Evolutionary conservation across 805 yeast genomes (phyloP).

Genomic region (Cephaloascus fragrans): DNA sequence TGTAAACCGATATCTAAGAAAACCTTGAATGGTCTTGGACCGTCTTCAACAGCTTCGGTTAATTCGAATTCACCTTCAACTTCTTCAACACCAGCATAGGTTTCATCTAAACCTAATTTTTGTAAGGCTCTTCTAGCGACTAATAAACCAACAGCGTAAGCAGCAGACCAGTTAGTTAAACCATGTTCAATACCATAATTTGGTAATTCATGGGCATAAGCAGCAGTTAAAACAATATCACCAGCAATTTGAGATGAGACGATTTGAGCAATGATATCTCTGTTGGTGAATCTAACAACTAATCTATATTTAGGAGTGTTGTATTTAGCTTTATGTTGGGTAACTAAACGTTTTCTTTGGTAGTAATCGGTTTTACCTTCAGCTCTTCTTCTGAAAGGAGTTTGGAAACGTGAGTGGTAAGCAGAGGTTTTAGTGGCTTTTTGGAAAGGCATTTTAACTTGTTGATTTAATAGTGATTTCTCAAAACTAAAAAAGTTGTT

Average conservation of each 20-base stretch:
- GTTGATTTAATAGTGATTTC: constrained; percentile 2
- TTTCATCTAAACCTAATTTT: constrained; percentile 97
- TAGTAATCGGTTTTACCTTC: constrained; percentile 99
- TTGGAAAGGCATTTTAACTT: constrained; percentile 63
- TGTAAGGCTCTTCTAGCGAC: constrained; percentile 98
- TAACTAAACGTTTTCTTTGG: constrained; percentile 98
- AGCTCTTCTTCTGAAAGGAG: constrained; percentile 99
- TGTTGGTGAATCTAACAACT: constrained; percentile 99
- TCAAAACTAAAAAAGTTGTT: constrained; percentile 1
- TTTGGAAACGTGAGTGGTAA: constrained; percentile 99
- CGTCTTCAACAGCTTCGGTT: constrained; percentile 99
- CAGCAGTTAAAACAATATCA: constrained; percentile 92
- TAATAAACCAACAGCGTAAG: constrained; percentile 97
- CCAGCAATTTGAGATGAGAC: constrained; percentile 95
- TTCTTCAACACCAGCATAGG: constrained; percentile 98
- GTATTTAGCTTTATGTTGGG: constrained; percentile 99
- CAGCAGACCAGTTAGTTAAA: constrained; percentile 99
- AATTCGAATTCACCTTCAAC: constrained; percentile 98
- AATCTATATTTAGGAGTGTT: constrained; percentile 99
- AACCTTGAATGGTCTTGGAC: constrained; percentile 99
- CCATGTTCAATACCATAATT: constrained; percentile 95
- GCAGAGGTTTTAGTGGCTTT: constrained; percentile 73
- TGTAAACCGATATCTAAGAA: constrained; percentile 98
- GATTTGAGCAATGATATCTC: constrained; percentile 97
- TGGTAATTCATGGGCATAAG: constrained; percentile 98